These are phyloP conservation scores for Onygena corvina DNA, from an alignment of 2,329 filamentous ascomycete genomes.

Conservation along the genomic window DNA sequence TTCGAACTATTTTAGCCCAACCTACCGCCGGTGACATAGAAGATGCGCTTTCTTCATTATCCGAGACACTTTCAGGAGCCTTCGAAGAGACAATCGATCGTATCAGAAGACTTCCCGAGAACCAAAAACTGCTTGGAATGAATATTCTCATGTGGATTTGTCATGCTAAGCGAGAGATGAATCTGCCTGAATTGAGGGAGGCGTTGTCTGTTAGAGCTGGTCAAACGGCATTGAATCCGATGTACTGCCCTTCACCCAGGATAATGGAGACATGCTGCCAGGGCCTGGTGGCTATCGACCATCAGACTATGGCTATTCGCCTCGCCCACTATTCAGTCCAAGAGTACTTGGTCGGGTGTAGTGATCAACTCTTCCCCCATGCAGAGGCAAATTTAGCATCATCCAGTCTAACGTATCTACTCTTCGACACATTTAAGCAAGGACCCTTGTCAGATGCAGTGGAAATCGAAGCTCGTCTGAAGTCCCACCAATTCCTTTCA, in stretches of 20 bases:
- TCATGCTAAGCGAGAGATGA: constrained; percentile 1
- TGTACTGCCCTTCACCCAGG: not conserved
- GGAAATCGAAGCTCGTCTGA: not conserved
- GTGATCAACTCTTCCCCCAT: constrained; percentile 16
- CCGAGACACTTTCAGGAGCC: not conserved
- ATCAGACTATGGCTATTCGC: constrained; percentile 14
- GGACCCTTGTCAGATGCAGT: not conserved
- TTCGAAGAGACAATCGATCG: constrained; percentile 2
- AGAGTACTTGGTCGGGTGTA: constrained; percentile 35
- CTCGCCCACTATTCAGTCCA: constrained; percentile 39
- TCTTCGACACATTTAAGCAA: constrained; percentile 18
- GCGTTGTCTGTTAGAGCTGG: not conserved
- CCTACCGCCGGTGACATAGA: constrained; percentile 6
- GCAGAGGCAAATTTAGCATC: constrained; percentile 18
- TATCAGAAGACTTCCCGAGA: not conserved
- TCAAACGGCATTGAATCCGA: not conserved
- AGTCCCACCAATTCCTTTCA: constrained; percentile 17
- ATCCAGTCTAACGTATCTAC: constrained; percentile 24
- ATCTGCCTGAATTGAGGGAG: not conserved
- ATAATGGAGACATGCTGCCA: constrained; percentile 11
- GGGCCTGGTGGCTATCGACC: constrained; percentile 19
- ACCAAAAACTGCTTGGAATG: not conserved
- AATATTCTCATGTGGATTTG: constrained; percentile 1
- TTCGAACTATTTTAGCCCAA: not conserved
- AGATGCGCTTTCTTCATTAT: constrained; percentile 1